Evolutionary conservation across 306 rosid genomes (phyloP), one percentile per base, ranked within the genome.

Genomic region (Hippophae gyantsensis): DNA sequence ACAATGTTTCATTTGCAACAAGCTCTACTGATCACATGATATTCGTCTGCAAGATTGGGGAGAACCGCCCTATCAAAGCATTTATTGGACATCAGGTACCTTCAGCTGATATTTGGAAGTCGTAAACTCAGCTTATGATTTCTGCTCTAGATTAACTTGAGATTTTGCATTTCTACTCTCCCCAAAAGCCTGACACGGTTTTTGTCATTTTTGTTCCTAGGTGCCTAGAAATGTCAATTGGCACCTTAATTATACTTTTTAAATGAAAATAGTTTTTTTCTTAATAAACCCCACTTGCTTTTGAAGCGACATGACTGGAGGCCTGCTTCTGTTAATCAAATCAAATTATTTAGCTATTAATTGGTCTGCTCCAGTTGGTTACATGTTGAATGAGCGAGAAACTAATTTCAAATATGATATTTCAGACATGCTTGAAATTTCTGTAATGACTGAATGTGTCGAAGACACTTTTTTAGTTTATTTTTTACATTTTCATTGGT

Each of bases 41-140:
- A 69, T 74, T 82, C 78, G 95, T 86, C 10, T 86, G 93, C 86
- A 90, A 87, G 80, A 75, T 90, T 74, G 97, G 97, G 52, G 97
- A 86, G 58, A 75, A 52, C 67, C 81, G 62, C 46, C 97, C 97
- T 43, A 59, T 84, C 70, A 87, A 84, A 72, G 68, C 82, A 69
- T 90, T 86, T 77, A 73, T 75, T 3, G 97, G 97, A n/a, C 97
- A 90, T 79, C 84, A 90, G 95, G 97, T 90, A 47, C 26, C 10
- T 2, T 14, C 49, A 32, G 52, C 23, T 46, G 23, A 25, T 58
- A 11, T 44, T 44, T 9, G 1, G 14, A 9, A 49, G 14, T 6
- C 8, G 1, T 23, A 13, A 11, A 11, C 10, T n/a, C 57, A 53
- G 12, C 25, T 53, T 53, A 27, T 53, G 57, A 53, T 53, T 53